phyloP scores from a whole-genome alignment of 2,329 filamentous ascomycete species.

The Fragosphaeria purpurea region DNA sequence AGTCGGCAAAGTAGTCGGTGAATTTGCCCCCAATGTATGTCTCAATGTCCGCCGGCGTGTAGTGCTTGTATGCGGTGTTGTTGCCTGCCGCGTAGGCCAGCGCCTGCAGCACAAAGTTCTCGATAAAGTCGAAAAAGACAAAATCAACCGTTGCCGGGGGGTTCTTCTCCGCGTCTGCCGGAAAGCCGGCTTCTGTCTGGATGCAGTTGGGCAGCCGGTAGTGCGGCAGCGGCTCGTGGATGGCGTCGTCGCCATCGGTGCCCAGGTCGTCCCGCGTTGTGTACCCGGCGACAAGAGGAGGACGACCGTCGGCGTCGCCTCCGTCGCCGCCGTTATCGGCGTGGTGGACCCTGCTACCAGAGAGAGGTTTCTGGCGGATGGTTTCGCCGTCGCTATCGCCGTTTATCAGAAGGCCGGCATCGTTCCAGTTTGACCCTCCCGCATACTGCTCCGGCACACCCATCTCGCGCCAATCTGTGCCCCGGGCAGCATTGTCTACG shows the following conservation, averaged over 20 bases:
- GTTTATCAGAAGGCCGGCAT: constrained; percentile 7
- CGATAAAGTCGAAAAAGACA: constrained; percentile 84
- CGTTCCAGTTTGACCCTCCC: constrained; percentile 3
- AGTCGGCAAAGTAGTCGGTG: constrained; percentile 44
- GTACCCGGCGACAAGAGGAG: constrained; percentile 57
- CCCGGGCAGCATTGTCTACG: neutral
- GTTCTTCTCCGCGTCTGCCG: constrained; percentile 21
- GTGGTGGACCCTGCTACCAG: constrained; percentile 9
- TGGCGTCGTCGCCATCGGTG: constrained; percentile 77
- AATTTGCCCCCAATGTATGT: constrained; percentile 44
- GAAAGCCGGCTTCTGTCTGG: constrained; percentile 57
- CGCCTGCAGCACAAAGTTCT: constrained; percentile 69
- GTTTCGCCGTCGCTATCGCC: constrained; percentile 13
- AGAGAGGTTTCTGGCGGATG: constrained; percentile 2
- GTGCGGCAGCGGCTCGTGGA: constrained; percentile 65
- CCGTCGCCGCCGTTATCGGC: constrained; percentile 22
- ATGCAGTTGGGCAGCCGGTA: constrained; percentile 78
- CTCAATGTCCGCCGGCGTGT: constrained; percentile 35
- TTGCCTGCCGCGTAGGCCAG: constrained; percentile 33
- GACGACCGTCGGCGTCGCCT: constrained; percentile 18
- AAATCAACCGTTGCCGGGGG: constrained; percentile 70
- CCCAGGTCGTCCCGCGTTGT: constrained; percentile 82
- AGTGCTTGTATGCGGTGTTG: constrained; percentile 21
- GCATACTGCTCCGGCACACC: constrained; percentile 38
- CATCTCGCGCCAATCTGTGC: constrained; percentile 35